A percentile compares a stretch with the other conserved stretches of the same genome.
Conservation (phyloP, 805 yeast species). For the Candida nemodendra region DNA sequence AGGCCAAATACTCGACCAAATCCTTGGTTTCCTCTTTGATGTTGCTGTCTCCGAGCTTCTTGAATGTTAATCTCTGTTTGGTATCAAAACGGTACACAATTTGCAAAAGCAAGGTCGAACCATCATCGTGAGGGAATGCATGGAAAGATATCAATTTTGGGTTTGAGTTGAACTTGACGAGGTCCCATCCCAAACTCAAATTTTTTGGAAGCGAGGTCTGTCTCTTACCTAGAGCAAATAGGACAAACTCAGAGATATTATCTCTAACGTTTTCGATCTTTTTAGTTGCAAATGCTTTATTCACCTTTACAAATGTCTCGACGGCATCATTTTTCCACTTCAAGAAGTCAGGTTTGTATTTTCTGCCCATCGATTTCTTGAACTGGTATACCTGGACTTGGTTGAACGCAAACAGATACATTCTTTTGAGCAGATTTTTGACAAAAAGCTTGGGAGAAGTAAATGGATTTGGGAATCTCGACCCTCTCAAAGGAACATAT, state of each 20-base stretch:
- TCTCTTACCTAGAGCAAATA: constrained; percentile 54
- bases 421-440: constrained; percentile 54
- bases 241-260: constrained; percentile 59
- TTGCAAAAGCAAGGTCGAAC: constrained; percentile 41
- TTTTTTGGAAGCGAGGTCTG: constrained; percentile 54
- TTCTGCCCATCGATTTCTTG: constrained; percentile 34
- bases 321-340: constrained; percentile 87
- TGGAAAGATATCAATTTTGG: constrained; percentile 76
- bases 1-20: constrained; percentile 60
- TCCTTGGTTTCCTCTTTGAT: constrained; percentile 48
- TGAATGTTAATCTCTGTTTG: constrained; percentile 53
- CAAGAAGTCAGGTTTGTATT: constrained; percentile 59
- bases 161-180: constrained; percentile 61
- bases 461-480: constrained; percentile 40
- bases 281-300: constrained; percentile 71
- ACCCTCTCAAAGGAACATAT: constrained; percentile 51
- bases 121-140: constrained; percentile 44
- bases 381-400: constrained; percentile 52
- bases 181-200: constrained; percentile 70
- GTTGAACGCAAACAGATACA: constrained; percentile 67
- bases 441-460: constrained; percentile 40
- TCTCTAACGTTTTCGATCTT: constrained; percentile 47
- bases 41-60: constrained; percentile 41
- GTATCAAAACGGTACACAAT: constrained; percentile 63
- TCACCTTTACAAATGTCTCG: constrained; percentile 72